These are phyloP conservation scores for Globisporangium polare DNA, from an alignment of 352 stramenopile species.

Conservation along the genomic window DNA sequence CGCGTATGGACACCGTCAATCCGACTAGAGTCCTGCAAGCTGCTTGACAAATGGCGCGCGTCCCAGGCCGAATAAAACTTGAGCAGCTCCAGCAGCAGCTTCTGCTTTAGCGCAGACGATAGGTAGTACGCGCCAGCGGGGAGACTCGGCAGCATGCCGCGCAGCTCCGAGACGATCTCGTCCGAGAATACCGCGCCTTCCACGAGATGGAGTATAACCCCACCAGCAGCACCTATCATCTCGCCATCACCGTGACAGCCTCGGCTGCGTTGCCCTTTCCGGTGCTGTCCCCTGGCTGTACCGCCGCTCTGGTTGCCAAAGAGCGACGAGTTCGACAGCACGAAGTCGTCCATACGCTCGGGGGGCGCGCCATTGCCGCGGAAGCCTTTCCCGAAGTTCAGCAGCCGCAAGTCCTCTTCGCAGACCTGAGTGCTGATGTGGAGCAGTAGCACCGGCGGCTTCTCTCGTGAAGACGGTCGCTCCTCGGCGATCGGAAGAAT, in stretches of 20 bases:
- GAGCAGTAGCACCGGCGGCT: slow-evolving; percentile 17
- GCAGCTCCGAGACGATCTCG: slow-evolving; percentile 43
- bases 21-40: background rate
- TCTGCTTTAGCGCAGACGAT: slow-evolving; percentile 32
- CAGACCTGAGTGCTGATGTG: slow-evolving; percentile 40
- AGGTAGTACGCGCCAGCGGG: slow-evolving; percentile 49
- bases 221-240: background rate
- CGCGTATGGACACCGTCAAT: slow-evolving; percentile 7
- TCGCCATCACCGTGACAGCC: background rate
- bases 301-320: slow-evolving; percentile 13
- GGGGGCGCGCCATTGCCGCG: slow-evolving; percentile 21
- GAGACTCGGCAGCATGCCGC: slow-evolving; percentile 38
- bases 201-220: slow-evolving; percentile 27
- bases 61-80: slow-evolving; percentile 47
- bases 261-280: background rate
- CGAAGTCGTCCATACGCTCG: slow-evolving; percentile 40
- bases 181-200: slow-evolving; percentile 38
- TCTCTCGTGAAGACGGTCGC: background rate
- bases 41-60: slow-evolving; percentile 4
- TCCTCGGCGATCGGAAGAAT: background rate
- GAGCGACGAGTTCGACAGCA: slow-evolving; percentile 27
- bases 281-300: background rate
- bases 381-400: slow-evolving; percentile 22
- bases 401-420: slow-evolving; percentile 29
- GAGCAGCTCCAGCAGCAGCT: slow-evolving; percentile 49